Base-by-base conservation (phyloP, 345 rosid species). In the Erysimum cheiranthoides region DNA sequence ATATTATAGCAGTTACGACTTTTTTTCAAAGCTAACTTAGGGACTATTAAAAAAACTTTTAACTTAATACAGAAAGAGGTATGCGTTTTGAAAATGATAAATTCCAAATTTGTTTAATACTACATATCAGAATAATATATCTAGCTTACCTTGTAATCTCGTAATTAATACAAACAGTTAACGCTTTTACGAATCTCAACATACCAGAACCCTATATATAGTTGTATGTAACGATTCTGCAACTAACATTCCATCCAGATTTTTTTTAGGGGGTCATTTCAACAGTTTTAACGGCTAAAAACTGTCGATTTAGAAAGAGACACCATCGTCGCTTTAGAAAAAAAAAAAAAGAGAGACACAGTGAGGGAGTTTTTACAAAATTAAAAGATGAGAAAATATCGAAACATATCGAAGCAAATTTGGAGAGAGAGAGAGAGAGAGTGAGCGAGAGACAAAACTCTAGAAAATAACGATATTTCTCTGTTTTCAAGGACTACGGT, bases 241-340 rank as follows among this genome's bases (percentile, higher is more conserved):
- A 38, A 72, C 68, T 64, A 71, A 21, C 49, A 39, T 69, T 46
- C 34, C 57, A 45, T 63, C 28, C 30, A 63, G 13, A 43, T 45
- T 57, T 10, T 11, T 32, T n/a, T 30, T 65, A 65, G 49, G 1
- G 5, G 25, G 57, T 51, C 51, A 43, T 57, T 59, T 32, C 68
- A 78, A 78, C 81, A 78, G 81, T 59, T 72, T 66, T 42, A 78
- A 72, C 73, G 73, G 76, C 67, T 49, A 46, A 57, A 66, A 78
- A 76, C 80, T 8, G 80, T 53, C 67, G 64, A 35, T 66, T 59
- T 66, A 49, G 34, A 77, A 32, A 77, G 12, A 54, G 66, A 76
- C 43, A 68, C 53, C 68, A 59, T 1, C 27, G 51, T 14, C 8
- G 18, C 3, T 27, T 27, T 28, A 3, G 11, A 12, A 17, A 64